Evolutionary conservation across 75 land plant species (phyloP), one percentile per base, ranked within the genome.

Genomic region (Cunninghamia lanceolata): DNA sequence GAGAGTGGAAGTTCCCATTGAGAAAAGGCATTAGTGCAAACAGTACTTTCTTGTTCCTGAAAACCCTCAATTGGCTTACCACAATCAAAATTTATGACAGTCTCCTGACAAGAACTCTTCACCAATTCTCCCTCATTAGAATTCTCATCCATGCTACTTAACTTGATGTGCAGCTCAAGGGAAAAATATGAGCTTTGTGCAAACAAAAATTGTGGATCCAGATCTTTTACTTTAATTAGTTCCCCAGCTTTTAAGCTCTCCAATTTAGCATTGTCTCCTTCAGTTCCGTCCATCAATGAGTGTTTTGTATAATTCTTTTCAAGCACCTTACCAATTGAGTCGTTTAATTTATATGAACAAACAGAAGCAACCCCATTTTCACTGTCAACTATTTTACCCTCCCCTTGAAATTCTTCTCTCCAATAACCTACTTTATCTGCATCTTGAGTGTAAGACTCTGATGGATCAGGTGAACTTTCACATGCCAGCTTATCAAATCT

Each of bases 161-260:
- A 35, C 10, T 76, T 19, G 17, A 19, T 39, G 14, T 76, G 43
- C 32, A 76, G 39, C 19, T 76, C 79, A 76, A 42, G 79, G 39
- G 79, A 76, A 42, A 38, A 16, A 76, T 39, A 5, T 76, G 42
- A 38, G 40, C 79, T 76, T 76, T 76, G 36, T 39, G 79, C 43
- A 39, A 76, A 76, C 79, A 76, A 76, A 76, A 76, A 76, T 16
- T 76, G 79, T 76, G 79, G 25, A 38, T 76, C 79, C 79, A 76
- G 39, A 36, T 36, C 43, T 38, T 17, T 42, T 14, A 14, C 15
- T 76, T 36, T 17, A 36, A 42, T 21, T 76, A 39, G 15, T 76
- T 17, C 42, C 43, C 40, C 25, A 19, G 8, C 79, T 39, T 76
- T 76, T 32, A 36, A 39, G 19, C 39, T 76, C 19, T 36, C 3